Percentiles rank a stretch among this genome's conserved stretches.
Conservation (phyloP, 2,329 filamentous ascomycete species). For the Trichoderma sp. region DNA sequence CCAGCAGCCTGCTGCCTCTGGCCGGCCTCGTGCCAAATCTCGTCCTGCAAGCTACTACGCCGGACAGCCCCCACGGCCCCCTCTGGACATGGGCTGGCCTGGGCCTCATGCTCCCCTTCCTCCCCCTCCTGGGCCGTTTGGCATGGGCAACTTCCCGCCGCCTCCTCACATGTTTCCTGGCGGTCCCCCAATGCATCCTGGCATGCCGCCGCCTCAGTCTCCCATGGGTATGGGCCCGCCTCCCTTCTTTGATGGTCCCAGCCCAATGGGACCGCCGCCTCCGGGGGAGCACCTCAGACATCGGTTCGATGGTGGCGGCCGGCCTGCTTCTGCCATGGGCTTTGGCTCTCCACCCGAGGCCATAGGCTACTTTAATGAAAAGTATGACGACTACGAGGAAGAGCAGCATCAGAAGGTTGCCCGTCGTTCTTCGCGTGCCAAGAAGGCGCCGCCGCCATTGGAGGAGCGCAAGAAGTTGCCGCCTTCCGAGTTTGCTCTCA, state of each 20-base stretch:
- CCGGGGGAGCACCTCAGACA: slow-evolving; percentile 34
- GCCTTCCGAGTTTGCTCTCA: slow-evolving; percentile 40
- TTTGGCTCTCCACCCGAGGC: slow-evolving; percentile 23
- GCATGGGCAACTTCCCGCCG: slow-evolving; percentile 34
- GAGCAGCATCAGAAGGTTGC: slow-evolving; percentile 35
- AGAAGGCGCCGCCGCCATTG: slow-evolving; percentile 39
- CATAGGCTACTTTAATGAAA: slow-evolving; percentile 38
- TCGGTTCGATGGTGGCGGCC: slow-evolving; percentile 32
- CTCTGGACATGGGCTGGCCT: slow-evolving; percentile 31
- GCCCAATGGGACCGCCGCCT: slow-evolving; percentile 24
- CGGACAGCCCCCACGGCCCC: slow-evolving; percentile 32
- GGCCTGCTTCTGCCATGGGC: slow-evolving; percentile 43
- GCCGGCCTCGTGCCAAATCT: slow-evolving; percentile 34
- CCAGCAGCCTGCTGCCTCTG: slow-evolving; percentile 34
- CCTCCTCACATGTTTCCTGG: slow-evolving; percentile 27
- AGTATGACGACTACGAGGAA: slow-evolving; percentile 41
- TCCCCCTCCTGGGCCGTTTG: slow-evolving; percentile 25
- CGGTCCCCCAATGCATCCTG: slow-evolving; percentile 26
- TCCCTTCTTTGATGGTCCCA: slow-evolving; percentile 33
- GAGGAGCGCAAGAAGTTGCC: slow-evolving; percentile 51
- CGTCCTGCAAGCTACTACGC: slow-evolving; percentile 38
- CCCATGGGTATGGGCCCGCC: slow-evolving; percentile 33
- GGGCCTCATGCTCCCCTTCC: slow-evolving; percentile 29
- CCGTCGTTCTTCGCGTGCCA: slow-evolving; percentile 44
- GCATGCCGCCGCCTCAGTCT: slow-evolving; percentile 27